phyloP scores from a whole-genome alignment of 805 yeast species.

The Candida ponderosae region DNA sequence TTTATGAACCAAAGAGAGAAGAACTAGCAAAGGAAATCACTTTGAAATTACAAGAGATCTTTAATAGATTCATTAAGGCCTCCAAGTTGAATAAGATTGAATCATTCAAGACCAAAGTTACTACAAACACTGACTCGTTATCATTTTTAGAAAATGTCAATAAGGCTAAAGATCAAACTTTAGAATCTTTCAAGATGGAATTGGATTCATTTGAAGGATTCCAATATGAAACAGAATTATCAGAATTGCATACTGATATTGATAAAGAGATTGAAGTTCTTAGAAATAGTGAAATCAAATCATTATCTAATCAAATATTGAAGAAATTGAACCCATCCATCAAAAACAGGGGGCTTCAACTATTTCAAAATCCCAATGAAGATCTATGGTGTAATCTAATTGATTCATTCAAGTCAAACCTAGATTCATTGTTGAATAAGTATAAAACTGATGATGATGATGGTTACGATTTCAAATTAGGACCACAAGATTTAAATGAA shows the following conservation, averaged over 20 bases:
- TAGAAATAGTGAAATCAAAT: constrained; percentile 32
- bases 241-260: constrained; percentile 22
- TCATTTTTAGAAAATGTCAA: constrained; percentile 25
- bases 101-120: constrained; percentile 20
- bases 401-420: constrained; percentile 30
- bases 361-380: constrained; percentile 39
- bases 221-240: constrained; percentile 24
- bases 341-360: constrained; percentile 41
- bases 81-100: constrained; percentile 17
- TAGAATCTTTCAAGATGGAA: constrained; percentile 12
- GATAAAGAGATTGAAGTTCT: constrained; percentile 23
- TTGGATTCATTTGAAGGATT: constrained; percentile 15
- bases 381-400: constrained; percentile 58
- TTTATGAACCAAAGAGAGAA: constrained; percentile 56
- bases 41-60: constrained; percentile 33
- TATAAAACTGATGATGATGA: constrained; percentile 20
- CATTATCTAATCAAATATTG: constrained; percentile 32
- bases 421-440: constrained; percentile 22
- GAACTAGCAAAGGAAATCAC: constrained; percentile 43
- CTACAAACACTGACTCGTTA: constrained; percentile 20
- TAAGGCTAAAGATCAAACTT: constrained; percentile 20
- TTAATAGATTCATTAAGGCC: constrained; percentile 29
- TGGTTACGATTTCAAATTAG: constrained; percentile 57
- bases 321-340: constrained; percentile 40
- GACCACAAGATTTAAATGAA: constrained; percentile 39